Base-by-base conservation (phyloP, 805 yeast species). In the Sugiyamaella lignohabitans region DNA sequence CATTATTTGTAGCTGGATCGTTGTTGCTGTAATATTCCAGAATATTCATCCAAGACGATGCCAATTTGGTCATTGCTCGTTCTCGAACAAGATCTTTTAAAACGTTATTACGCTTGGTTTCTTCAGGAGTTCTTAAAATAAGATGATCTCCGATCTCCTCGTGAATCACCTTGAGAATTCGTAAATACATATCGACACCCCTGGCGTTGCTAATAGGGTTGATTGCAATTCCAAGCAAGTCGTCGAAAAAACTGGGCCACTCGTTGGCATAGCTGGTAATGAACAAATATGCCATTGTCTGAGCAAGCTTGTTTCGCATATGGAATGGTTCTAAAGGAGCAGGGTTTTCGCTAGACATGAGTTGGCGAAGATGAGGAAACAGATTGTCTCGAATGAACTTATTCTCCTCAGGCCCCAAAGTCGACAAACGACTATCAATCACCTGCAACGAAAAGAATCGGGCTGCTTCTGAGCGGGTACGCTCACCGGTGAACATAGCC, bases 111-210 rank as follows among this genome's bases (percentile, higher is more conserved):
- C 86, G 76, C 40, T 80, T 81, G 14, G 73, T 64, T 20, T 76
- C 76, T 54, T 78, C 78, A 8, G 59, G 51, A 17, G 83, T 78
- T 57, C 95, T 77, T 27, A 80, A 67, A 53, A 88, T 84, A 54
- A 89, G 75, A 60, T 85, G 93, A 63, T 93, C 98, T 29, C 95
- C 98, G 55, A 93, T 87, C 65, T 89, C 96, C 23, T 82, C 81
- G 63, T 93, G 97, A 50, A 93, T 79, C 24, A 84, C 77, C 38
- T 80, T 64, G 49, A 88, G 68, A 5, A 87, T 75, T 59, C 96
- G 76, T 34, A 83, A 65, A 63, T 84, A 88, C 63, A 85, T 78
- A 59, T 89, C 97, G 8, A 74, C 61, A 54, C 75, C 77, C 44
- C 77, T 52, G 50, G 62, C 61, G 58, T 71, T 62, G 57, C 70